Conservation (phyloP, 2,329 filamentous ascomycete species). For the Corynespora cassiicola region DNA sequence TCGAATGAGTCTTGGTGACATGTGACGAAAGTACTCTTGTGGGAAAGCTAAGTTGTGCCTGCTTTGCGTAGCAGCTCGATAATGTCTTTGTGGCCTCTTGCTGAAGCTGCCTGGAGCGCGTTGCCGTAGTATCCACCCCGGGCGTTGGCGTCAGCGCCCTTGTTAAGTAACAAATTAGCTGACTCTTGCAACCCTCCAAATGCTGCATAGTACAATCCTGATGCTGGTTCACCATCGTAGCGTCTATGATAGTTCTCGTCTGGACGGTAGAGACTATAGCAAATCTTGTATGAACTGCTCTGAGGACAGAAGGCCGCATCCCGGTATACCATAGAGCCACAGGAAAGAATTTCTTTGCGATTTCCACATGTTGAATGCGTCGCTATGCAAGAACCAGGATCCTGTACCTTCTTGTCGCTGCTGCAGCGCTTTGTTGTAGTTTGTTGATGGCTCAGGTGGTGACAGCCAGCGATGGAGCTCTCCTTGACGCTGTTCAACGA, state of each 20-base stretch:
- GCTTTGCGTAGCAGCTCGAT: too few relatives aligned
- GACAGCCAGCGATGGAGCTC: conserved; percentile 38
- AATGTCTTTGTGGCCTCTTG: too few relatives aligned
- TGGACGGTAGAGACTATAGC: conserved; percentile 7
- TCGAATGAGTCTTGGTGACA: too few relatives aligned
- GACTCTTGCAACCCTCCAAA: conserved; percentile 1
- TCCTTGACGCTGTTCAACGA: conserved; percentile 83
- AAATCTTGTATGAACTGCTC: conserved; percentile 2
- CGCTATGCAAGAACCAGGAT: conserved; percentile 36
- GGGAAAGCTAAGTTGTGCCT: too few relatives aligned
- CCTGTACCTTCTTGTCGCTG: conserved; percentile 32
- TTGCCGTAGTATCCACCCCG: conserved; percentile 8
- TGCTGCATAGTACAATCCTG: conserved; percentile 6
- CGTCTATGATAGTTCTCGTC: too few relatives aligned
- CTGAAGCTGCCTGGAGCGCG: too few relatives aligned
- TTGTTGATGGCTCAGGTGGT: conserved; percentile 38
- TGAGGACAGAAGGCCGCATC: conserved; percentile 34
- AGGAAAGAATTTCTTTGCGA: conserved; percentile 30
- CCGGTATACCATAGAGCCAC: conserved; percentile 45
- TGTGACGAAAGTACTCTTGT: too few relatives aligned
- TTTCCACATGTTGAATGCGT: conserved; percentile 36
- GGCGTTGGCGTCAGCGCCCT: conserved; percentile 8
- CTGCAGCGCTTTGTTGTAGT: conserved; percentile 31
- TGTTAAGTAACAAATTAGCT: conserved; percentile 1
- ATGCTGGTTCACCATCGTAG: conserved; percentile 1